Evolutionary conservation across 176 grass and related monocot species (phyloP), one percentile per base, ranked within the genome.

Genomic region (Aegilops bicornis): DNA sequence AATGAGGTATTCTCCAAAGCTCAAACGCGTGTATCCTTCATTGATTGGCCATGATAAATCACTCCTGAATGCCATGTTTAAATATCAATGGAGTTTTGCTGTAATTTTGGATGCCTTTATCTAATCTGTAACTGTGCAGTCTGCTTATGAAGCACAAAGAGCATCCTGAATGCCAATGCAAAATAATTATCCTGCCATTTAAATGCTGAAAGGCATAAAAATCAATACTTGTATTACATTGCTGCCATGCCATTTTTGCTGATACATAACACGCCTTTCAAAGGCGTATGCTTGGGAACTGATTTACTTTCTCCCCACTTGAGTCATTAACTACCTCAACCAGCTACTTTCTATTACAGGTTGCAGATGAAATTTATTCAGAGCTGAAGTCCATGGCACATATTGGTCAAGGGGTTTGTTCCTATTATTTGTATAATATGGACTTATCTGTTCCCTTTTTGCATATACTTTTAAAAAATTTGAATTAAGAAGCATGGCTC

Each of bases 361-460:
- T 99, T 83, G 90, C 94, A 67, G 97, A 94, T 87, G 97, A 99
- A 93, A 93, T 99, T 83, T 87, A 91, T 77, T 79, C 59, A 2
- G 97, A 97, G 73, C 73, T 99, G n/a, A 91, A 90, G 83, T 82
- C 86, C 43, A 22, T 93, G 62, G 77, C 69, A 50, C 85, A 77
- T 68, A 83, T 83, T 35, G 89, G 86, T 78, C 87, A 86, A 87
- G 96, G 89, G 91, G 96, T 98, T 84, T 45, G 50, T 89, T 92
- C 25, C 35, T 86, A 8, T 77, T 68, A 77, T 85, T 70, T 86
- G 25, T 75, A 58, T 80, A 39, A 23, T 81, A 54, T 80, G 61
- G 22, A 84, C 4, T 14, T 82, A 24, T 63, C 66, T 86, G 23
- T 81, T 27, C 37, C 79, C 56, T 37, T 73, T 59, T 19, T 0